Percentiles rank a stretch among this genome's conserved stretches.
Evolutionary conservation across 768 basidiomycete species (phyloP).

Genomic region (Phylloporus arenicola): DNA sequence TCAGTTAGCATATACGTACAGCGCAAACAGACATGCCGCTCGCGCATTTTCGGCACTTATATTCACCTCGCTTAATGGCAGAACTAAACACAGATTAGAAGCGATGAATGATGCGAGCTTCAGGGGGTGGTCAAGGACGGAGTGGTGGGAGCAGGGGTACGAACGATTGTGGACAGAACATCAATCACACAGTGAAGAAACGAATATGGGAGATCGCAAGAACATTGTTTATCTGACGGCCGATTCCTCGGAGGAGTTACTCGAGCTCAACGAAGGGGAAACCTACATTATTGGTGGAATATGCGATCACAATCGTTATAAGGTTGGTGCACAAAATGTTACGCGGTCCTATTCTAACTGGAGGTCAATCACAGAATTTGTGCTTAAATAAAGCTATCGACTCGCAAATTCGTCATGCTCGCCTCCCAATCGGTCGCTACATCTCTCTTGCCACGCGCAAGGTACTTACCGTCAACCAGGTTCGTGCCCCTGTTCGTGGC

Average conservation of each 20-base stretch:
- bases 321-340: slow-evolving; percentile 41
- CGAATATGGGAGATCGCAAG: slow-evolving; percentile 31
- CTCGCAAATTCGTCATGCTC: slow-evolving; percentile 75
- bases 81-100: slow-evolving; percentile 61
- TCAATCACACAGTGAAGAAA: slow-evolving; percentile 1
- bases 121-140: slow-evolving; percentile 72
- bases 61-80: slow-evolving; percentile 76
- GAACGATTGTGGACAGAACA: slow-evolving; percentile 55
- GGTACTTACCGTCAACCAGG: slow-evolving; percentile 95
- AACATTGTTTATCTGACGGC: slow-evolving; percentile 89
- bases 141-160: slow-evolving; percentile 81
- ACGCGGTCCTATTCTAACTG: slow-evolving; percentile 5
- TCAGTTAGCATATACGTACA: slow-evolving; percentile 90
- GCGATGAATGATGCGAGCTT: slow-evolving; percentile 60
- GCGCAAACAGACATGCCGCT: slow-evolving; percentile 70
- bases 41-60: slow-evolving; percentile 68
- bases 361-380: slow-evolving; percentile 54
- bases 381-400: slow-evolving; percentile 81
- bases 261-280: slow-evolving; percentile 76
- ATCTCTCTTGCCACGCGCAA: slow-evolving; percentile 85
- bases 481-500: slow-evolving; percentile 17
- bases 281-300: slow-evolving; percentile 96
- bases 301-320: slow-evolving; percentile 94
- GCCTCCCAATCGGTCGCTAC: slow-evolving; percentile 92
- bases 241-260: slow-evolving; percentile 81